These are phyloP conservation scores for Cucumis variabilis DNA, from an alignment of 331 rosid genomes.

Conservation along the genomic window DNA sequence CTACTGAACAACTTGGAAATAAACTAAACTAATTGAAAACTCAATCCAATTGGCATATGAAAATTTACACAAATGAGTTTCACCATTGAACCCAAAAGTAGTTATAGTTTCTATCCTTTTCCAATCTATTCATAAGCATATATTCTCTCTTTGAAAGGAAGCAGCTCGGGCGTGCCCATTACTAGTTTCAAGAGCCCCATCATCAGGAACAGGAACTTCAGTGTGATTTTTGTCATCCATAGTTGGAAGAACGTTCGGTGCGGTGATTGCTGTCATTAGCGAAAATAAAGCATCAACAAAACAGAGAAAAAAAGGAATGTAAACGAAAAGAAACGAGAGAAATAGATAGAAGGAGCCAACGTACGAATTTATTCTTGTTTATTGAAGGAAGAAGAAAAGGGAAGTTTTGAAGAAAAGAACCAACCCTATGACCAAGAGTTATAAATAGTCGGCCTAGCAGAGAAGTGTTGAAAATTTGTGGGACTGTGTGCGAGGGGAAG, in stretches of 20 bases:
- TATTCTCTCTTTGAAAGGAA: too few species aligned
- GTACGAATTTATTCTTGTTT: neutral
- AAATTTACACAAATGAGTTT: too few species aligned
- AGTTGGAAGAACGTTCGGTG: neutral
- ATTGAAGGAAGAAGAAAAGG: neutral
- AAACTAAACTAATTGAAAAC: too few species aligned
- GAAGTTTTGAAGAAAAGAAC: neutral
- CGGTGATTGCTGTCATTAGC: neutral
- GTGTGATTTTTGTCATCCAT: slow-evolving; percentile 55
- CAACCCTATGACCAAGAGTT: slow-evolving; percentile 8
- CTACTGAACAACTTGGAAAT: too few species aligned
- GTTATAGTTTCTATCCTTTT: too few species aligned
- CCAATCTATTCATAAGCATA: too few species aligned
- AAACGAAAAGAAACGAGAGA: neutral
- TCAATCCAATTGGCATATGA: too few species aligned
- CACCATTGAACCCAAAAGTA: too few species aligned
- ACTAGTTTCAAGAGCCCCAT: slow-evolving; percentile 46
- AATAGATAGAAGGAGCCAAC: neutral
- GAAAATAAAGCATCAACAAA: neutral
- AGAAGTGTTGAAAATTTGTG: neutral
- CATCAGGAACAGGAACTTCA: slow-evolving; percentile 41
- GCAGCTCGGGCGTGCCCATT: slow-evolving; percentile 36
- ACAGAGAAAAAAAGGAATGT: neutral
- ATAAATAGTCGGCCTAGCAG: neutral
- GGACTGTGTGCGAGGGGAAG: too few species aligned